Evolutionary conservation across 805 yeast genomes (phyloP), one percentile per base, ranked within the genome.

Genomic region (Starmerella sp.): DNA sequence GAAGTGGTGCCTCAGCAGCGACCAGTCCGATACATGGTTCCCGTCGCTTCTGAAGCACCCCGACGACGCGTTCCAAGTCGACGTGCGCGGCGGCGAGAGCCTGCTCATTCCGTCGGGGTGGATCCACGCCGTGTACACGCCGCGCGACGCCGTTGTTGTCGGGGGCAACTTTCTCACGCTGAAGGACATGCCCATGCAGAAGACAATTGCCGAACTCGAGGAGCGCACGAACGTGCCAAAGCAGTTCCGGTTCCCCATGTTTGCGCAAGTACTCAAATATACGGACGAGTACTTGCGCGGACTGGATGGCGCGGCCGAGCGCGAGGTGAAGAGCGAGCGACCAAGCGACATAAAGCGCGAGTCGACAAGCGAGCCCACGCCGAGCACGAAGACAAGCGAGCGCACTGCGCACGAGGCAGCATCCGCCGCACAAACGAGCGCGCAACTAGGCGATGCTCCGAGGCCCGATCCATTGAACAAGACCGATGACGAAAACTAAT

Each of bases 91-190:
- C 1, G 95, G 95, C 0, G 96, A 89, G 63, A 74, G 88, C 30
- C 75, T 89, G 69, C 73, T 88, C 13, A 82, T 89, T 17, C 96
- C 97, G 3, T 81, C 93, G 43, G 95, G 96, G 0, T 89, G 95
- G 95, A 88, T 89, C 50, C 96, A 89, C 68, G 82, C 93, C 0
- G 97, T 89, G 0, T 80, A 80, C 63, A 88, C 96, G 0, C 91
- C 95, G 0, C 70, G 72, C 14, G 95, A 89, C 65, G 79, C 95
- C 0, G 70, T 88, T 2, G 88, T 89, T 3, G 78, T 89, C 54
- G 96, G 96, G 2, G 97, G 97, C 0, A 89, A 89, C 66, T 89
- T 83, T 66, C 70, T 89, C 31, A 86, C 95, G 0, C 65, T 80
- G 42, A 69, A 78, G 53, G 82, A 83, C 62, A 69, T 87, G 58